Base-by-base conservation (phyloP, 2,329 filamentous ascomycete genomes). In the Colletotrichum destructivum region DNA sequence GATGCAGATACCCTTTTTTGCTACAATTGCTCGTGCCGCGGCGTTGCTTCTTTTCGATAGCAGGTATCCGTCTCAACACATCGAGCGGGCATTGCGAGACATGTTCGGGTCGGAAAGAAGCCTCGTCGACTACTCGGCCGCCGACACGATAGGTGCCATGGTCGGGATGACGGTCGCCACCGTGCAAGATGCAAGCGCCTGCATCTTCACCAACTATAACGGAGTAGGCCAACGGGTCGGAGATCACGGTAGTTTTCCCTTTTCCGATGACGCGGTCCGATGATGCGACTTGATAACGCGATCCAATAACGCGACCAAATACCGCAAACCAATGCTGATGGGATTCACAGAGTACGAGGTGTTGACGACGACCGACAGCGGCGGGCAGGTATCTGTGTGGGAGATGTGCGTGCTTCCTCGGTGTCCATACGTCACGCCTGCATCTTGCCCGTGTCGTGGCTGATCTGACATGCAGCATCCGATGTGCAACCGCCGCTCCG, bases 181-280 rank as follows among this genome's bases (percentile, higher is more conserved):
- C 13, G 23, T 70, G 4, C 16, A 61, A 47, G 35, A 70, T 4
- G 23, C 9, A 62, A 70, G 42, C 9, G 38, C 42, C 4, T 66
- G 16, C 18, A 66, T 71, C 40, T 71, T 71, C 23, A 71, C 51
- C 15, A 71, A 42, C 35, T 71, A 71, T 23, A 71, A 71, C 16
- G 9, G 51, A 47, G 31, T 57, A 7, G 56, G 62, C 16, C 6
- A 61, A 23, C 11, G 16, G 31, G 12, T 18, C 13, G 11, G 31
- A 11, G 35, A 66, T 55, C 21, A 18, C 35, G 46, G 47, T 66
- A 61, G 16, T 6, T 26, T 59, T 42, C 26, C 46, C 12, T 23
- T 26, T 21, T 44, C 11, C n/a, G 18, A 8, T 26, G 51, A 54
- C 7, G 16, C 55, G 1, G 26, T 42, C 12, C 26, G 26, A n/a